Conservation (phyloP, 1,284 basidiomycete genomes). For the Hypsizygus ulmarius region DNA sequence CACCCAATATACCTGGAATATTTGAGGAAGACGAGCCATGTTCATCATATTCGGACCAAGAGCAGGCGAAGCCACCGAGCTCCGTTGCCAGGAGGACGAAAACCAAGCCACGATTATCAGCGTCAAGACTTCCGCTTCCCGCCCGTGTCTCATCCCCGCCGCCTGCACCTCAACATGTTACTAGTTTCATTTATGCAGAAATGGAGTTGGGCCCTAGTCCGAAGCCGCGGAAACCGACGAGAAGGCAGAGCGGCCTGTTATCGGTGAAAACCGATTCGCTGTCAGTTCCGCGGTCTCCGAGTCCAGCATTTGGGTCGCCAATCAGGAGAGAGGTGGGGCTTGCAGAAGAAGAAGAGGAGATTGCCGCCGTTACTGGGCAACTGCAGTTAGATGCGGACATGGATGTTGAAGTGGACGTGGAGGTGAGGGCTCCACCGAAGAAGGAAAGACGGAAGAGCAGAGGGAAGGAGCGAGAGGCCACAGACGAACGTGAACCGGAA, state of each 20-base stretch:
- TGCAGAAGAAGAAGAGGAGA: constrained; percentile 59
- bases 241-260: constrained; percentile 68
- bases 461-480: constrained; percentile 27
- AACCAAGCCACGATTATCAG: constrained; percentile 37
- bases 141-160: constrained; percentile 40
- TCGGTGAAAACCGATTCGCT: constrained; percentile 40
- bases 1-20: constrained; percentile 65
- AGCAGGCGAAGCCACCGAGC: constrained; percentile 36
- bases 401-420: constrained; percentile 24
- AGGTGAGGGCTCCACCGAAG: constrained; percentile 26
- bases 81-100: constrained; percentile 41
- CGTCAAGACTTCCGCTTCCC: constrained; percentile 44
- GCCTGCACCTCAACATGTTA: constrained; percentile 21
- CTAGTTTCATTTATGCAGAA: constrained; percentile 1
- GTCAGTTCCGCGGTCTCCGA: constrained; percentile 49
- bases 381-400: constrained; percentile 13
- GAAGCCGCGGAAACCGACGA: constrained; percentile 48
- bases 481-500: constrained; percentile 30
- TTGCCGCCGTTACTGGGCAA: constrained; percentile 27
- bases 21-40: constrained; percentile 62
- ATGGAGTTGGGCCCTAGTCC: constrained; percentile 17
- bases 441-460: constrained; percentile 42
- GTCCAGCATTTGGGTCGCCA: constrained; percentile 67
- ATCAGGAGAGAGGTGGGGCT: constrained; percentile 50
- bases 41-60: constrained; percentile 40